Conservation (phyloP, 768 basidiomycete species). For the Lactarius indigo region DNA sequence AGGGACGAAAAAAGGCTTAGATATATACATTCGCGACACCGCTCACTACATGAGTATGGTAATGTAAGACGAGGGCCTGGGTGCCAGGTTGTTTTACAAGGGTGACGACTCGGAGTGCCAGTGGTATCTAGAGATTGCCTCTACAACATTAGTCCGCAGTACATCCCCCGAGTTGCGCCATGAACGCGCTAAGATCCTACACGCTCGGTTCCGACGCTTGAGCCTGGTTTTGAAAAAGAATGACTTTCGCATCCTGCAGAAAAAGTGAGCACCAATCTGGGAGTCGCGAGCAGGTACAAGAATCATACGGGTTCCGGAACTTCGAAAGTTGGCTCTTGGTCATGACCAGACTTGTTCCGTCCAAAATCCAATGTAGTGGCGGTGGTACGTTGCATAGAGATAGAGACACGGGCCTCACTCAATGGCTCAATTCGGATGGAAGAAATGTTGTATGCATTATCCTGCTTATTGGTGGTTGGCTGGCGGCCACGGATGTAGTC, state of each 20-base stretch:
- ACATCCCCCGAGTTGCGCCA: background rate
- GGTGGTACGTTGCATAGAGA: background rate
- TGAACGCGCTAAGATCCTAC: background rate
- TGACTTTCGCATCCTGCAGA: background rate
- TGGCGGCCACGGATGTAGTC: background rate
- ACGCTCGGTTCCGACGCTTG: background rate
- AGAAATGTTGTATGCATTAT: background rate
- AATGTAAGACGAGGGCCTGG: too few species aligned
- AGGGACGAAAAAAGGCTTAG: slow-evolving; percentile 66
- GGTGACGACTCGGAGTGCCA: too few species aligned
- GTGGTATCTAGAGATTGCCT: background rate
- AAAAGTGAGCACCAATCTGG: background rate
- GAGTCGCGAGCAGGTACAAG: background rate
- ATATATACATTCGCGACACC: slow-evolving; percentile 31
- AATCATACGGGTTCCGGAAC: background rate
- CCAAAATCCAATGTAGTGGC: background rate
- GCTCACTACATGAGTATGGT: too few species aligned
- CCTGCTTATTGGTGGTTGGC: background rate
- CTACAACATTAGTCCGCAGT: background rate
- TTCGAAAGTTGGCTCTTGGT: background rate
- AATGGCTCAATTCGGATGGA: background rate
- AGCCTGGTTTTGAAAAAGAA: background rate
- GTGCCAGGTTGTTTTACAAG: background rate
- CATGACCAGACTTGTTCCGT: background rate
- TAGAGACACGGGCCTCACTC: background rate